Evolutionary conservation across 768 basidiomycete species (phyloP).

Genomic region (Candolleomyces efflorescens): DNA sequence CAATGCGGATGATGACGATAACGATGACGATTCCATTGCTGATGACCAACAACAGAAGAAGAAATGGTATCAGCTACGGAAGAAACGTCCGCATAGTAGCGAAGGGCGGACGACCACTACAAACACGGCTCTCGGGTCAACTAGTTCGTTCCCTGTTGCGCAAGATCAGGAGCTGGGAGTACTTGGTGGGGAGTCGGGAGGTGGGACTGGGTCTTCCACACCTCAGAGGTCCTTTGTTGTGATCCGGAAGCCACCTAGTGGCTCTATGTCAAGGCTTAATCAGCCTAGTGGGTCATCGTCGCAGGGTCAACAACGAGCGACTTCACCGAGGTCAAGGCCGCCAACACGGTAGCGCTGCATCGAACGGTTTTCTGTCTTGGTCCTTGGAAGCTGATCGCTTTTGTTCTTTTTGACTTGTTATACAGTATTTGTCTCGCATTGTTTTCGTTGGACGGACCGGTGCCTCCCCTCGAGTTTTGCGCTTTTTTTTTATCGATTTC

Average conservation of each 20-base stretch:
- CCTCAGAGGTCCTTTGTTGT: conserved; percentile 64
- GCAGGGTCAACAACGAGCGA: not conserved
- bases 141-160: conserved; percentile 15
- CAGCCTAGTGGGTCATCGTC: conserved; percentile 12
- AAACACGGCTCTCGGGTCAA: conserved; percentile 14
- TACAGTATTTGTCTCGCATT: not conserved
- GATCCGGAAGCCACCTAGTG: conserved; percentile 50
- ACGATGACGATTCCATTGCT: conserved; percentile 38
- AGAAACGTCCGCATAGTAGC: conserved; percentile 57
- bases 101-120: conserved; percentile 34
- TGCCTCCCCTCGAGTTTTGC: too few relatives aligned
- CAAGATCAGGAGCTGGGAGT: conserved; percentile 34
- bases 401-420: not conserved
- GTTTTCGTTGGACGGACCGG: too few relatives aligned
- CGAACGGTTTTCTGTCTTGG: too few relatives aligned
- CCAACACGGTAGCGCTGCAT: conserved; percentile 22
- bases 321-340: conserved; percentile 19
- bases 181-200: not conserved
- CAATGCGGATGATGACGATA: conserved; percentile 16
- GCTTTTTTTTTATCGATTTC: too few relatives aligned
- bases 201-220: not conserved
- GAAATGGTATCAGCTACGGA: conserved; percentile 69
- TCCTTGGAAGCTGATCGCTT: not conserved
- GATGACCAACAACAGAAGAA: conserved; percentile 40
- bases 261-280: conserved; percentile 29